These are phyloP conservation scores for Lactarius quietus DNA, from an alignment of 768 basidiomycete species.

Conservation along the genomic window DNA sequence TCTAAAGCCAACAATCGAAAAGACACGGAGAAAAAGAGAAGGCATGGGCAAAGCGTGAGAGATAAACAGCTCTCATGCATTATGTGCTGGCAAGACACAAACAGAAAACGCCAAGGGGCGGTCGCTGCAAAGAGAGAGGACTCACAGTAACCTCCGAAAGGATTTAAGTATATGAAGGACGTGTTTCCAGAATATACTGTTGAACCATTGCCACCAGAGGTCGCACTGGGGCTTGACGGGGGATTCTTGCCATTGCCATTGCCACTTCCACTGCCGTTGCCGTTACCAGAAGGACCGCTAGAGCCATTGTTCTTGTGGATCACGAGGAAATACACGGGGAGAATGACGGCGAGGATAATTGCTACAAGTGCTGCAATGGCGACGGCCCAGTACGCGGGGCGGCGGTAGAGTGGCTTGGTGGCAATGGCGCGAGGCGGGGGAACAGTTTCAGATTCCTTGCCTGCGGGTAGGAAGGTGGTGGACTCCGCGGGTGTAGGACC, in stretches of 20 bases:
- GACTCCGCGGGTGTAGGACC: slow-evolving; percentile 3
- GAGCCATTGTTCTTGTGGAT: slow-evolving; percentile 5
- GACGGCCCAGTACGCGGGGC: slow-evolving; percentile 1
- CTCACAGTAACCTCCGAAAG: slow-evolving; percentile 44
- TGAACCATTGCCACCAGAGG: slow-evolving; percentile 24
- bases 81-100: slow-evolving; percentile 1
- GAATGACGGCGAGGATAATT: slow-evolving; percentile 3
- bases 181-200: slow-evolving; percentile 41
- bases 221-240: slow-evolving; percentile 4
- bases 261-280: neutral
- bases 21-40: neutral
- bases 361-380: slow-evolving; percentile 14
- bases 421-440: neutral
- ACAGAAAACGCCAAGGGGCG: neutral
- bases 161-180: slow-evolving; percentile 44
- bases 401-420: slow-evolving; percentile 5
- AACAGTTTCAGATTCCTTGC: neutral
- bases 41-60: neutral
- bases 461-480: neutral
- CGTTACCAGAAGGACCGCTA: neutral
- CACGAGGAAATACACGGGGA: slow-evolving; percentile 15
- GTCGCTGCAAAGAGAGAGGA: neutral
- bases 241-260: neutral
- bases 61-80: neutral
- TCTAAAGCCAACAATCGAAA: neutral